Evolutionary conservation across 2,329 filamentous ascomycete genomes (phyloP), one percentile per base, ranked within the genome.

Genomic region (Rhinocladiella similis): DNA sequence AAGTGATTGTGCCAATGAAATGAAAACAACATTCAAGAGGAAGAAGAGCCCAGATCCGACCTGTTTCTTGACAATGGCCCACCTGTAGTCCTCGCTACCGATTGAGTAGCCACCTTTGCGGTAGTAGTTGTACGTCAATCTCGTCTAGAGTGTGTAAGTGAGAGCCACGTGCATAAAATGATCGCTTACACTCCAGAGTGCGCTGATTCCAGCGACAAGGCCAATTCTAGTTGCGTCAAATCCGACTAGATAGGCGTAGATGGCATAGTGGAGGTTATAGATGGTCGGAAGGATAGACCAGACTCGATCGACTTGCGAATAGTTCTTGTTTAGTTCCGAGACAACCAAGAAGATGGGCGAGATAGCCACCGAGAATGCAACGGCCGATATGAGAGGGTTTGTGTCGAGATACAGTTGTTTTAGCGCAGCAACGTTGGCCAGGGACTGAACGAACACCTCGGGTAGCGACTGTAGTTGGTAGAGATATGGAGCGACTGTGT

Each of bases 91-190:
- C 73, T 99, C 93, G 14, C 89, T 92, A 36, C 94, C 93, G 62
- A 92, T 80, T 14, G 81, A 77, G 72, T 99, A 99, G 20, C 94
- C 94, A 38, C 94, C 94, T 72, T 90, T 96, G 56, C 94, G 88
- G 87, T 89, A 96, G 76, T 97, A 99, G 75, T 99, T 99, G 79
- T 84, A 97, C 2, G 93, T 97, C 73, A 99, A 77, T 10, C 94
- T 88, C 56, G 77, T 70, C 89, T 91, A 18, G n/a, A 33, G 5
- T 13, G 14, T 22, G 48, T 47, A 50, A 57, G 41, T 19, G 35
- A 35, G 48, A 50, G 50, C 36, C 22, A 43, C 19, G 38, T 16
- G 7, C 12, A 14, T 13, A 29, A 16, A 5, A 18, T 5, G 3
- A 20, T 2, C 69, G 29, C 87, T 73, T 76, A 91, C 89, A 73